Percentiles rank a stretch among this genome's conserved stretches.
These are phyloP conservation scores for Murraya koenigii DNA, from an alignment of 345 rosid genomes.

Conservation along the genomic window DNA sequence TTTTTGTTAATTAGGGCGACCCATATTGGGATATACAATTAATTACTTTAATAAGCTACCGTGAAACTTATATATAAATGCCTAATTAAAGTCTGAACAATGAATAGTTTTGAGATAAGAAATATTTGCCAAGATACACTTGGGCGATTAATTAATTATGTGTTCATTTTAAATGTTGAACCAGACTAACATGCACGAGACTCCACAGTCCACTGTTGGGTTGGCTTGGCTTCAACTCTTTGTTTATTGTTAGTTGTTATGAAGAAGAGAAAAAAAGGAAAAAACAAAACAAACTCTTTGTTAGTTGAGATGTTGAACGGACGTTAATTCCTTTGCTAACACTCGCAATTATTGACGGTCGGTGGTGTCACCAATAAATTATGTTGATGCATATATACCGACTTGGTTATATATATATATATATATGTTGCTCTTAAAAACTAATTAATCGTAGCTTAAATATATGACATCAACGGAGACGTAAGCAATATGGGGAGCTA, in stretches of 20 bases:
- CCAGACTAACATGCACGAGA: neutral
- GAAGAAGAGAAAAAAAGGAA: no score
- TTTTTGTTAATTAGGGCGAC: no score
- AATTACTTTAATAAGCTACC: no score
- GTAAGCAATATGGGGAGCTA: neutral
- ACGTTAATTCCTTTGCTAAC: conserved; percentile 10
- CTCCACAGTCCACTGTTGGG: neutral
- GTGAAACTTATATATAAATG: no score
- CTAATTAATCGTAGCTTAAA: neutral
- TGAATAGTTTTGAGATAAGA: neutral
- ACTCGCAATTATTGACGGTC: neutral
- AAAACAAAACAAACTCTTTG: neutral
- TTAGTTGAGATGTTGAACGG: conserved; percentile 16
- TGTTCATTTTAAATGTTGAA: neutral
- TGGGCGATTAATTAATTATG: neutral
- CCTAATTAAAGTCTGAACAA: neutral
- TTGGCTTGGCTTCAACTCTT: neutral
- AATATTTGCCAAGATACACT: neutral
- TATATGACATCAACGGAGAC: neutral
- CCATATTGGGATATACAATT: no score
- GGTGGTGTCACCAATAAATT: neutral
- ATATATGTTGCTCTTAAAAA: neutral
- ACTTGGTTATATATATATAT: no score
- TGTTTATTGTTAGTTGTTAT: no score
- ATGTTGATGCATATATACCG: neutral